Percentiles rank a stretch among this genome's conserved stretches.
These are phyloP conservation scores for Sarocladiaceae sp. DNA, from an alignment of 2,329 filamentous ascomycete genomes.

Conservation along the genomic window DNA sequence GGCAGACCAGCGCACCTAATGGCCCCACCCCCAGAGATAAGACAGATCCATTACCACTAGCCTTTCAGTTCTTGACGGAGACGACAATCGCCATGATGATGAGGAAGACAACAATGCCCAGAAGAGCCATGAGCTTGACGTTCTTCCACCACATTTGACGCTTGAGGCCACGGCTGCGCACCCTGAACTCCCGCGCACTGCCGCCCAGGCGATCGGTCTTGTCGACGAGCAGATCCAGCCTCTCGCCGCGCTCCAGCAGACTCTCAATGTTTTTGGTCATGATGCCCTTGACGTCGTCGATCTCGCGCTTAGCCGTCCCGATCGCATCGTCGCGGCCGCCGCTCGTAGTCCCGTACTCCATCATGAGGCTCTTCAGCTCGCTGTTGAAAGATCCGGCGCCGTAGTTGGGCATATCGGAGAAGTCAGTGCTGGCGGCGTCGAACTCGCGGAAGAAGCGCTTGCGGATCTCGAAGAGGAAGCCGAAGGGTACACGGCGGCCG, in stretches of 20 bases:
- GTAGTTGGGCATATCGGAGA: slow-evolving; percentile 74
- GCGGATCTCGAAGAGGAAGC: slow-evolving; percentile 85
- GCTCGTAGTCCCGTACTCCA: slow-evolving; percentile 75
- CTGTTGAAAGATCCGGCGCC: slow-evolving; percentile 84
- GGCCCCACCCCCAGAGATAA: neutral
- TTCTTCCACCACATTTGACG: slow-evolving; percentile 99
- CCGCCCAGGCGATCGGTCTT: slow-evolving; percentile 92
- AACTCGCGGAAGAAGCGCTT: slow-evolving; percentile 75
- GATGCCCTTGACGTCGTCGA: slow-evolving; percentile 85
- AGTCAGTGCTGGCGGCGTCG: slow-evolving; percentile 57
- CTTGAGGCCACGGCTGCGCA: slow-evolving; percentile 78
- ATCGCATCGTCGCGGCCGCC: slow-evolving; percentile 76
- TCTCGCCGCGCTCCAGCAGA: slow-evolving; percentile 81
- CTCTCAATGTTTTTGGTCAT: slow-evolving; percentile 96
- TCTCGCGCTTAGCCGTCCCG: slow-evolving; percentile 76
- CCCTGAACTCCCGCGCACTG: slow-evolving; percentile 82
- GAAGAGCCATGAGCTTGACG: slow-evolving; percentile 81
- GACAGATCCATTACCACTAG: no score
- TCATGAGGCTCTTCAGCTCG: slow-evolving; percentile 69
- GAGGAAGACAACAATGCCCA: slow-evolving; percentile 60
- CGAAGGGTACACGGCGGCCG: slow-evolving; percentile 84
- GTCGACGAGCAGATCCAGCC: slow-evolving; percentile 88
- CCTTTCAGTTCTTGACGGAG: slow-evolving; percentile 38
- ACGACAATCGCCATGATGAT: slow-evolving; percentile 51
- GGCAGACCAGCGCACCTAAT: neutral